Base-by-base conservation (phyloP, 1,284 basidiomycete genomes). In the Fomitopsis pinicola region DNA sequence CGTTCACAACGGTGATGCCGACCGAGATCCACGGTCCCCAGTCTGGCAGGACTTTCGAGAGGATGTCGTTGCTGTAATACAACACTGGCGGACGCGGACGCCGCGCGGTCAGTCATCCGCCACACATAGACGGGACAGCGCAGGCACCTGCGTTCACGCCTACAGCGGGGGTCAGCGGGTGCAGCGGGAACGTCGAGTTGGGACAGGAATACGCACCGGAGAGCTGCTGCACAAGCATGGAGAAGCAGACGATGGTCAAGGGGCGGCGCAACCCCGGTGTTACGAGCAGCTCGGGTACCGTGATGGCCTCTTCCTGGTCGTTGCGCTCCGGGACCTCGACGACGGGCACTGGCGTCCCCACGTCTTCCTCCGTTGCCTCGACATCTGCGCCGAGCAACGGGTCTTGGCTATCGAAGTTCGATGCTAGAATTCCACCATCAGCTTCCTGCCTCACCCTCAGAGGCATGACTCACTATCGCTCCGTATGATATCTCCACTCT, bases 11-110 rank as follows among this genome's bases (percentile, higher is more conserved):
- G 0, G 94, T 88, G 60, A 93, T 90, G 19, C 85, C 87, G 4
- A 94, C 72, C 1, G 92, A 93, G 30, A 93, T 81, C 67, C 89
- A 92, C 26, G 89, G 87, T 0, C 91, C 94, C 15, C 88, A 73
- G 12, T 88, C 82, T 9, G 94, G 92, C 55, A 96, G 75, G 2
- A 92, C 83, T 57, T 87, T 86, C 9, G 87, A 84, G 15, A 97
- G 81, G 58, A 97, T 94, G 44, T 88, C 85, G 63, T 94, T 95
- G 73, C 92, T 94, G 76, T 95, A 96, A 72, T 94, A 96, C 56
- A 95, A 77, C 33, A 95, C 94, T 77, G 78, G 76, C 66, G 78
- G 79, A 62, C 3, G 38, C 9, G 17, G 55, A 15, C 15, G 42
- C n/a, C 3, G 26, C 9, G 38, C 38, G 38, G 55, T 57, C 54